These are phyloP conservation scores for Chlamydomonas reinhardtii DNA, from an alignment of 163 green algal genomes.

Conservation along the genomic window DNA sequence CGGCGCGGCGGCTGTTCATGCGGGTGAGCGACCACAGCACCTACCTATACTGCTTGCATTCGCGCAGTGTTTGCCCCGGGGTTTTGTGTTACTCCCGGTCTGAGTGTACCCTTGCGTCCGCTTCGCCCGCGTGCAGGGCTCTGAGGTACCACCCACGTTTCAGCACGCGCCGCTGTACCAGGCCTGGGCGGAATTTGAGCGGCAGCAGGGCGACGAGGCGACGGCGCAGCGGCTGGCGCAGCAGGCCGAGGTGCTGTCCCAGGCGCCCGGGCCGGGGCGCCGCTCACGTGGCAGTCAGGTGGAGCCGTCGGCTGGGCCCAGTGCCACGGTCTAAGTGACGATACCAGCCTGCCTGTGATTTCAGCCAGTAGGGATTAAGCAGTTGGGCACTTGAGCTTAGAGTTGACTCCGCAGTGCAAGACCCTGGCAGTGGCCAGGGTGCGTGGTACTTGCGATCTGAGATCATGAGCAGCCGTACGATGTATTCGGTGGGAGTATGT, in stretches of 20 bases:
- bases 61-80: no score
- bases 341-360: no score
- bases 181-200: slow-evolving; percentile 74
- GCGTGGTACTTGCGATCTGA: no score
- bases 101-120: background rate
- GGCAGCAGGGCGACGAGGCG: slow-evolving; percentile 45
- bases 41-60: no score
- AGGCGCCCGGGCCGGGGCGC: background rate
- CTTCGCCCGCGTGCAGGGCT: background rate
- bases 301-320: background rate
- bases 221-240: slow-evolving; percentile 38
- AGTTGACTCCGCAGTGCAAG: no score
- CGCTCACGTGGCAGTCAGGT: background rate
- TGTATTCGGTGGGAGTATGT: no score
- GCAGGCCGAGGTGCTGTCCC: slow-evolving; percentile 5
- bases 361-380: no score
- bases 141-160: slow-evolving; percentile 44
- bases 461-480: no score
- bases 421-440: no score
- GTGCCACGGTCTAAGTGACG: background rate
- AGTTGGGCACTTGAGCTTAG: no score
- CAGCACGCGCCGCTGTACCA: slow-evolving; percentile 78
- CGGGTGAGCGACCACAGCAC: slow-evolving; percentile 56
- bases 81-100: background rate
- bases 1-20: slow-evolving; percentile 69